Conservation (phyloP, 495 filamentous ascomycete species). For the Elasticomyces elasticus region DNA sequence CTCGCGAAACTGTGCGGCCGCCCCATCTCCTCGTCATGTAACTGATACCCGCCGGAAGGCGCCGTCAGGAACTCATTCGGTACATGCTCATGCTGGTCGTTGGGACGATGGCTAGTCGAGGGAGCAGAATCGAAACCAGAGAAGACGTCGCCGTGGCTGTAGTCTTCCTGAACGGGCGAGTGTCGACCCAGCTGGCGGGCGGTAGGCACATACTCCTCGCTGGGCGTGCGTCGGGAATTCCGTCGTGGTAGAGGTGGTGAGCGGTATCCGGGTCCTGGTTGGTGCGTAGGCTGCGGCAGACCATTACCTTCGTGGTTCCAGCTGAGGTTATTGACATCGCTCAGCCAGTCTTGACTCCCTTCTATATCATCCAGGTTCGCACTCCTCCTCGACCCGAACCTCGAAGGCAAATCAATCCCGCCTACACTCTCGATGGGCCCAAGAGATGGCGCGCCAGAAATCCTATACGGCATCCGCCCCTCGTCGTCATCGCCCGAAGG, state of each 20-base stretch:
- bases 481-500: neutral
- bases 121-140: conserved; percentile 9
- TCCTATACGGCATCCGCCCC: neutral
- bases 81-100: no score
- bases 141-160: conserved; percentile 3
- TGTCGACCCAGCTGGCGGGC: no score
- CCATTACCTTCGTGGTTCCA: conserved; percentile 3
- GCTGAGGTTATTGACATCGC: conserved; percentile 7
- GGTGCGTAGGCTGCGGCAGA: neutral
- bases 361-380: neutral
- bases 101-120: neutral
- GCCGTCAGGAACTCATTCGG: neutral
- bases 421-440: conserved; percentile 12
- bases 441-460: conserved; percentile 15
- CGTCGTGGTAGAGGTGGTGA: neutral
- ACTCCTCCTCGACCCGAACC: conserved; percentile 11
- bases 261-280: neutral
- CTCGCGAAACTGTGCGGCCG: conserved; percentile 12
- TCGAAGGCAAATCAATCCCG: conserved; percentile 15
- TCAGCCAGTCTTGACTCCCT: conserved; percentile 9
- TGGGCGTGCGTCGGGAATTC: neutral
- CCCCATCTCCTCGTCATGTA: neutral
- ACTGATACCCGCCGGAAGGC: neutral
- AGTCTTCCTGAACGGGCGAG: no score
- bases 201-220: neutral